phyloP scores from a whole-genome alignment of 164 flowering plant species.

The Magnolia changhungtana region DNA sequence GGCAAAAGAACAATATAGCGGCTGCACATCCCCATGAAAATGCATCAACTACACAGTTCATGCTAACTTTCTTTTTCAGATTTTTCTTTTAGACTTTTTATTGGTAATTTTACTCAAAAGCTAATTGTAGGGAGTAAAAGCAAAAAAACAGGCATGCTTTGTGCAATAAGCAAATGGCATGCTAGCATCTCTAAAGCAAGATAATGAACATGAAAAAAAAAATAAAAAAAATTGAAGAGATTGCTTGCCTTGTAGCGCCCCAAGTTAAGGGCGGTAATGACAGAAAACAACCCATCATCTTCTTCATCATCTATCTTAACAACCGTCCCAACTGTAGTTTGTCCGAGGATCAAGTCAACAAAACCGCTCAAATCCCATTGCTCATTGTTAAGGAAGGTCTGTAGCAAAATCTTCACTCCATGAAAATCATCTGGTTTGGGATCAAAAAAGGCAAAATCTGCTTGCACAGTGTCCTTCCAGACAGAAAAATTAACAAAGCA shows the following conservation, averaged over 20 bases:
- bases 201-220: not conserved
- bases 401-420: constrained; percentile 81
- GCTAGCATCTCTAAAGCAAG: not conserved
- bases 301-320: constrained; percentile 77
- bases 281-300: constrained; percentile 59
- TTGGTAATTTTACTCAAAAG: too few species aligned
- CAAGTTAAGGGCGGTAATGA: constrained; percentile 69
- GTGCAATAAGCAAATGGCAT: not conserved
- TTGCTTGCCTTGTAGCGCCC: constrained; percentile 69
- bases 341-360: constrained; percentile 81
- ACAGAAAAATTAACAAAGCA: not conserved
- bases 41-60: not conserved
- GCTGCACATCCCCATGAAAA: not conserved
- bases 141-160: not conserved
- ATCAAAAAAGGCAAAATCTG: constrained; percentile 90
- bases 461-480: constrained; percentile 64
- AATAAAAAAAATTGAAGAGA: not conserved
- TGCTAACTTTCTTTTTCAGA: too few species aligned
- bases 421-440: constrained; percentile 83
- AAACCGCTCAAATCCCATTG: constrained; percentile 87
- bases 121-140: not conserved
- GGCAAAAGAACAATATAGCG: not conserved
- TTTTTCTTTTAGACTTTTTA: too few species aligned
- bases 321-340: constrained; percentile 94
- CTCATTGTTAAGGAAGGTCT: constrained; percentile 62